Percentiles rank a stretch among this genome's conserved stretches.
phyloP scores from a whole-genome alignment of 2,329 filamentous ascomycete genomes.

The Tricladium varicosporioides region DNA sequence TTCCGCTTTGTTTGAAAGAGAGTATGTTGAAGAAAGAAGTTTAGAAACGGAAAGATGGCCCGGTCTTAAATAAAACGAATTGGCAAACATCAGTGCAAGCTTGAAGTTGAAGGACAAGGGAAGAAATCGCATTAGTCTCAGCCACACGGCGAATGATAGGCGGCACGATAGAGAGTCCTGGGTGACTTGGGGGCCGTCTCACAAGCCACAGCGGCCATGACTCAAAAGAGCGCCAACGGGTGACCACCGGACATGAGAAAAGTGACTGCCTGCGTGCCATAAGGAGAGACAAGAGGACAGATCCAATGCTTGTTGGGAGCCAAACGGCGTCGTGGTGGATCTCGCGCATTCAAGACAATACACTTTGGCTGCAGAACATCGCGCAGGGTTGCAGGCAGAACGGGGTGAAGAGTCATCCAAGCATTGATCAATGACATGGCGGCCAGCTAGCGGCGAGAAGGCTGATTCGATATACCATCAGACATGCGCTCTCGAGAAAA shows the following conservation, averaged over 20 bases:
- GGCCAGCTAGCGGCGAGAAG: not conserved
- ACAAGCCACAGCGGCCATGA: not conserved
- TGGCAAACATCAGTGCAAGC: not conserved
- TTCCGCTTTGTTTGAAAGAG: constrained; percentile 1
- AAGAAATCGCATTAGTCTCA: not conserved
- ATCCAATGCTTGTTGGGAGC: not conserved
- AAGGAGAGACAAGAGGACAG: not conserved
- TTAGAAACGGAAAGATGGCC: not conserved
- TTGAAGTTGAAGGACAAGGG: not conserved
- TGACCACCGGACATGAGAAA: not conserved
- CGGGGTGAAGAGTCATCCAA: not conserved
- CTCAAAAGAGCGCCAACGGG: not conserved
- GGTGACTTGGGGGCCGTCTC: not conserved
- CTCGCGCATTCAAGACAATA: not conserved
- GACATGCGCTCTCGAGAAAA: not conserved
- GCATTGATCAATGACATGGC: not conserved
- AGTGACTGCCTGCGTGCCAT: not conserved
- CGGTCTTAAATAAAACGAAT: not conserved
- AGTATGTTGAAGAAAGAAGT: not conserved
- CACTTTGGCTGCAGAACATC: not conserved
- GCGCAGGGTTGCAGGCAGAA: not conserved
- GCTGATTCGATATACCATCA: not conserved
- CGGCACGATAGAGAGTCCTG: not conserved
- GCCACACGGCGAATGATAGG: not conserved
- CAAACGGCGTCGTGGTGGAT: not conserved